phyloP scores from a whole-genome alignment of 768 basidiomycete genomes.

The Leccinum ochraceum region DNA sequence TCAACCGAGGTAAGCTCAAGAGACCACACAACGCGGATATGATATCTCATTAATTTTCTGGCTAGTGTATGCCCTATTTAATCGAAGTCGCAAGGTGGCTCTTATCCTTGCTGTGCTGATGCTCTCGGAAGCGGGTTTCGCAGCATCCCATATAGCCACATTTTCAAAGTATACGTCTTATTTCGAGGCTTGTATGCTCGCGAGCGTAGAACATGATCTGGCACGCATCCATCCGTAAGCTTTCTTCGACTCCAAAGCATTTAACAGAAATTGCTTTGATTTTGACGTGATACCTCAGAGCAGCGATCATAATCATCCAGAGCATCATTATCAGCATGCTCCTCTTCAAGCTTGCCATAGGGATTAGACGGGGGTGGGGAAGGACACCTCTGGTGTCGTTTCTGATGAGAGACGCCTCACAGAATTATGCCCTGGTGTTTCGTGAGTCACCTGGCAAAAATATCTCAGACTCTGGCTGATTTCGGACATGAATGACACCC shows the following conservation, averaged over 20 bases:
- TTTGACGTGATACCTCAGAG: conserved; percentile 9
- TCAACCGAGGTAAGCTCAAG: conserved; percentile 24
- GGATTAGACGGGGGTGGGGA: conserved; percentile 41
- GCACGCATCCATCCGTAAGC: conserved; percentile 19
- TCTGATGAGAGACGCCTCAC: conserved; percentile 47
- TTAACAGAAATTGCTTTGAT: background rate
- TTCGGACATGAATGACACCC: background rate
- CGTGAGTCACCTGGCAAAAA: conserved; percentile 26
- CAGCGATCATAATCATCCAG: conserved; percentile 33
- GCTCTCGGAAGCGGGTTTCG: conserved; percentile 20
- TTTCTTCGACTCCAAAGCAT: background rate
- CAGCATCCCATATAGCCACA: conserved; percentile 23
- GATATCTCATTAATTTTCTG: background rate
- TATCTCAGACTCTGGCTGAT: background rate
- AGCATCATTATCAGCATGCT: conserved; percentile 42
- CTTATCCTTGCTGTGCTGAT: conserved; percentile 14
- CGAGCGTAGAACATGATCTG: background rate
- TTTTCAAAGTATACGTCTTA: background rate
- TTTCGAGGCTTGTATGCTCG: conserved; percentile 29
- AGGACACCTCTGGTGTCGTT: conserved; percentile 42
- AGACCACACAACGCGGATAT: background rate
- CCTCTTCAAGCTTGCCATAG: conserved; percentile 36
- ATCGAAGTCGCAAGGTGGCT: conserved; percentile 34
- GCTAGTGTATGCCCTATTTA: conserved; percentile 33
- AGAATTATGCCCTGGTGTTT: conserved; percentile 43